Evolutionary conservation across 257 asterid species (phyloP).

Genomic region (Coffea canephora): DNA sequence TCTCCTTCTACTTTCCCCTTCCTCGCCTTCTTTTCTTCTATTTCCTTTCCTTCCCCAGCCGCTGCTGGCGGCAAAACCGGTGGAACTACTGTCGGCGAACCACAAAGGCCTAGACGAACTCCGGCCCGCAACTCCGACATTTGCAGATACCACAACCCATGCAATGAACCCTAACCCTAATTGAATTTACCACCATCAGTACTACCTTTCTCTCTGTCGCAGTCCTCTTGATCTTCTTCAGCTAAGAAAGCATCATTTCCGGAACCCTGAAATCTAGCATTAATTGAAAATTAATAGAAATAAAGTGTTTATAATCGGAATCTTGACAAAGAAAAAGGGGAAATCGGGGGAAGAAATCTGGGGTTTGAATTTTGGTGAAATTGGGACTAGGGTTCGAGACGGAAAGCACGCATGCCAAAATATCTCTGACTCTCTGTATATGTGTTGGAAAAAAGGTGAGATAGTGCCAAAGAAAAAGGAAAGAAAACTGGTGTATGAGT

Average conservation of each 20-base stretch:
- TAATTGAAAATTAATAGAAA: not conserved
- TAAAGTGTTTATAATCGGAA: not conserved
- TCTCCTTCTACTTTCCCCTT: constrained; percentile 1
- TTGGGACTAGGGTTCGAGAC: too few species aligned
- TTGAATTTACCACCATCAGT: constrained; percentile 15
- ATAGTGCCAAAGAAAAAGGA: not conserved
- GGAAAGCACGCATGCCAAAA: too few species aligned
- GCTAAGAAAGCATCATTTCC: not conserved
- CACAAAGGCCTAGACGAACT: constrained; percentile 9
- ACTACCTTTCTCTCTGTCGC: not conserved
- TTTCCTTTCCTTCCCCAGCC: not conserved
- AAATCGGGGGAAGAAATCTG: too few species aligned
- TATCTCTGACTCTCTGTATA: not conserved
- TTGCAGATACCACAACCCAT: constrained; percentile 14
- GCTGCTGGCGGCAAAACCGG: constrained; percentile 4
- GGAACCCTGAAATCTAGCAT: not conserved
- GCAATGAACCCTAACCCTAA: constrained; percentile 9
- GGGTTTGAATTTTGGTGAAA: too few species aligned
- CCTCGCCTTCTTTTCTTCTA: not conserved
- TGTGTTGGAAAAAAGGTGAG: not conserved
- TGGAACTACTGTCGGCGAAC: not conserved
- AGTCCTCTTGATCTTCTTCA: not conserved
- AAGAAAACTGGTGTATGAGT: too few species aligned
- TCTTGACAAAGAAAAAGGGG: too few species aligned
- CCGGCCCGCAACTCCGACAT: constrained; percentile 33